These are phyloP conservation scores for Oehlia diaphana DNA, from an alignment of 192 early-diverging fungal genomes.

Conservation along the genomic window DNA sequence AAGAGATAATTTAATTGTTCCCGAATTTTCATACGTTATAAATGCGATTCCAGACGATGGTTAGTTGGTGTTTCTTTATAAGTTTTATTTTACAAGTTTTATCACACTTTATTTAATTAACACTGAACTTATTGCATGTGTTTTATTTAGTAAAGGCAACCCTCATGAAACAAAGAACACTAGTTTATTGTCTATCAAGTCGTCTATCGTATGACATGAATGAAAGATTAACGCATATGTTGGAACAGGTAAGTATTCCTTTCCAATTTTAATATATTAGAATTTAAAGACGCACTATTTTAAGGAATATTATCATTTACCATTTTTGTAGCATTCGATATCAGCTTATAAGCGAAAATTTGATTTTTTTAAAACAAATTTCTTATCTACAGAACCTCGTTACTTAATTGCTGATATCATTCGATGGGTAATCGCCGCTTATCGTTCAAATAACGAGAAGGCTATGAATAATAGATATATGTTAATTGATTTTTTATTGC, in stretches of 20 bases:
- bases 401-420: slow-evolving; percentile 1
- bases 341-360: neutral
- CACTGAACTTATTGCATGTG: neutral
- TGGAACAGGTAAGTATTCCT: slow-evolving; percentile 3
- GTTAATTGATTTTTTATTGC: neutral
- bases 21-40: neutral
- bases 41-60: neutral
- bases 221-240: neutral
- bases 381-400: neutral
- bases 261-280: neutral
- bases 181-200: slow-evolving; percentile 8
- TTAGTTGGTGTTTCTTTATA: neutral
- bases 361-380: neutral
- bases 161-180: neutral
- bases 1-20: neutral
- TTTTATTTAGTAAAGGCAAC: neutral
- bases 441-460: neutral
- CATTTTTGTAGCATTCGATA: neutral
- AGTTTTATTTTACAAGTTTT: too few species aligned
- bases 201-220: neutral
- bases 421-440: neutral
- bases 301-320: neutral
- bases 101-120: neutral
- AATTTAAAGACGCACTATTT: neutral
- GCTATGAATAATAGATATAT: neutral